Conservation (phyloP, 768 basidiomycete genomes). For the Boletus tomentosulus region DNA sequence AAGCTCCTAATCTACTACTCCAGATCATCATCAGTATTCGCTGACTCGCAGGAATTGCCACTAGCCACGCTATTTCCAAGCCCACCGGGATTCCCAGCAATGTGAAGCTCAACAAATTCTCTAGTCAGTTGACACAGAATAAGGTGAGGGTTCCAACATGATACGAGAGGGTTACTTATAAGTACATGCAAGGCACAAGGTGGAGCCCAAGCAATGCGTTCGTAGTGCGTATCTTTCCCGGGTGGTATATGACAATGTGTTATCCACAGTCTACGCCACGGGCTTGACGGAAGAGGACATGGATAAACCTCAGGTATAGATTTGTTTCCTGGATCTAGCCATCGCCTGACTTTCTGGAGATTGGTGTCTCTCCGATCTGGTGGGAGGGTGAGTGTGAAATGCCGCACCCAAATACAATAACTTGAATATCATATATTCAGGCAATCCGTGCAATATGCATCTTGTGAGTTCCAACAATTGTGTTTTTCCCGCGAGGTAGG, state of each 20-base stretch:
- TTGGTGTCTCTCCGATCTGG: conserved; percentile 87
- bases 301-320: conserved; percentile 72
- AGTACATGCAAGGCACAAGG: conserved; percentile 46
- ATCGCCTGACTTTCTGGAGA: conserved; percentile 38
- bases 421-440: conserved; percentile 23
- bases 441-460: conserved; percentile 85
- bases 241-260: not conserved
- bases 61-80: conserved; percentile 20
- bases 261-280: conserved; percentile 59
- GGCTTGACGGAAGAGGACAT: conserved; percentile 78
- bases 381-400: conserved; percentile 65
- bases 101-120: conserved; percentile 68
- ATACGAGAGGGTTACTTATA: not conserved
- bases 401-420: not conserved
- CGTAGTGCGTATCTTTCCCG: conserved; percentile 24
- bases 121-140: conserved; percentile 68
- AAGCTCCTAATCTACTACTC: conserved; percentile 15
- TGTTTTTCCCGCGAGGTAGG: not conserved
- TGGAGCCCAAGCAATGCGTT: conserved; percentile 84
- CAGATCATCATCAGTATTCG: not conserved
- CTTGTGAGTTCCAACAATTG: conserved; percentile 44
- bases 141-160: conserved; percentile 48
- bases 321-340: not conserved
- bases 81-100: conserved; percentile 26
- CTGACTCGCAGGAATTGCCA: conserved; percentile 1